phyloP scores from a whole-genome alignment of 345 rosid genomes.

The Melaleuca quinquenervia region DNA sequence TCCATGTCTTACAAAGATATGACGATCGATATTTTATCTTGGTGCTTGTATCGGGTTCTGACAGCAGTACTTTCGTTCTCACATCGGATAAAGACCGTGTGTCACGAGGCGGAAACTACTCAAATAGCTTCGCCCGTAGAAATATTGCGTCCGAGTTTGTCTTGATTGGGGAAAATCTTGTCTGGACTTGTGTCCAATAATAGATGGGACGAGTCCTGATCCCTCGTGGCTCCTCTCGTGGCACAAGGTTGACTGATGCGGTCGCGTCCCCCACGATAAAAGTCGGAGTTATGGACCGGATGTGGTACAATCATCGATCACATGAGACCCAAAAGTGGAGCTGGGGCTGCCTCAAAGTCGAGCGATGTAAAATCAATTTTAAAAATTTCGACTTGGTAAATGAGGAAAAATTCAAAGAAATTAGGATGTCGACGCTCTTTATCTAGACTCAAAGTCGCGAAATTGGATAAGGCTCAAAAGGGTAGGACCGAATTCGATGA shows the following conservation, averaged over 20 bases:
- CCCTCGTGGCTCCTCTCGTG: neutral
- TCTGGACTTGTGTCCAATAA: neutral
- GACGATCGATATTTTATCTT: too few species aligned
- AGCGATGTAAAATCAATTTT: neutral
- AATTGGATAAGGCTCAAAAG: neutral
- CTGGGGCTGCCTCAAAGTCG: fast-evolving
- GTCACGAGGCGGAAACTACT: neutral
- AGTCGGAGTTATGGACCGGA: neutral
- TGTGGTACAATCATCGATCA: neutral
- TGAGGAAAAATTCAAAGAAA: neutral
- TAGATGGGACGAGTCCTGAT: neutral
- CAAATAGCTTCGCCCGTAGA: neutral
- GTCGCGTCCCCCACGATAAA: neutral
- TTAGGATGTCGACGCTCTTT: fast-evolving
- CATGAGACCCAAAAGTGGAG: neutral
- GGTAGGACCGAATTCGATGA: neutral
- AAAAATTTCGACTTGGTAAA: neutral
- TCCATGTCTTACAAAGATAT: too few species aligned
- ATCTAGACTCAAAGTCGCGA: neutral
- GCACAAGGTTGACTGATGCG: neutral
- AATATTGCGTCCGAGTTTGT: neutral
- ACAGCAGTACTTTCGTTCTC: neutral
- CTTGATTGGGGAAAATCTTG: neutral
- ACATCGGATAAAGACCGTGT: neutral
- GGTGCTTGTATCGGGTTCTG: neutral